Conservation (phyloP, 495 filamentous ascomycete genomes). For the Hypoxylon fuscum region DNA sequence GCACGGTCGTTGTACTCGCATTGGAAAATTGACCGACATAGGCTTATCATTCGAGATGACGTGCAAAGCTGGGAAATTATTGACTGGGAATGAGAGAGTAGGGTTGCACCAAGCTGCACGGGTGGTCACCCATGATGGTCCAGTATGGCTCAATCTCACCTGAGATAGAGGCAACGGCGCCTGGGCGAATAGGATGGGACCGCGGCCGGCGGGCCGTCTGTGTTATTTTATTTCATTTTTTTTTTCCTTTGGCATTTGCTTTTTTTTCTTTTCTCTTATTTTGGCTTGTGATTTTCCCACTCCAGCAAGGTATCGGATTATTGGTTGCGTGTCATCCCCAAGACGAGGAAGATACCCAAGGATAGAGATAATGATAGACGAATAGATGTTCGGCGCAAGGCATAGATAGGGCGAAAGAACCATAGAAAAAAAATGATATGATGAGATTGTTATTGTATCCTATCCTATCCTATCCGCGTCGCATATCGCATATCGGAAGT, state of each 20-base stretch:
- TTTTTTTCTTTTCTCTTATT: conserved; percentile 10
- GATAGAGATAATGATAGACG: not conserved
- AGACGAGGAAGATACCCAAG: too few relatives aligned
- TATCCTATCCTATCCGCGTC: conserved; percentile 6
- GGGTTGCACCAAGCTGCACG: conserved; percentile 43
- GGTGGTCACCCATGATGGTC: conserved; percentile 28
- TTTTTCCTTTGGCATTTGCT: not conserved
- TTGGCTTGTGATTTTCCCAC: conserved; percentile 40
- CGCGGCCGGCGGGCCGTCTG: conserved; percentile 29
- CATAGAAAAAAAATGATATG: conserved; percentile 4
- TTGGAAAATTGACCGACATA: conserved; percentile 72
- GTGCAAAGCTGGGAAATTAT: conserved; percentile 66
- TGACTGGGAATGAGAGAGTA: conserved; percentile 60
- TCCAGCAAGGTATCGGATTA: conserved; percentile 27
- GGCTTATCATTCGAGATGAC: conserved; percentile 65
- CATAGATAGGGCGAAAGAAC: conserved; percentile 19
- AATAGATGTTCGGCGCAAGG: conserved; percentile 26
- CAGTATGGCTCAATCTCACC: conserved; percentile 1
- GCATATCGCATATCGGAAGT: conserved; percentile 33
- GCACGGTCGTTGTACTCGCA: conserved; percentile 62
- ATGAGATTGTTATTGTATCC: conserved; percentile 1
- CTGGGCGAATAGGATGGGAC: conserved; percentile 37
- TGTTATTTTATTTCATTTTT: not conserved
- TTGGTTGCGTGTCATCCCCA: conserved; percentile 12
- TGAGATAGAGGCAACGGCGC: conserved; percentile 39